Conservation (phyloP, 305 asterid genomes). For the Plantago lanceolata region DNA sequence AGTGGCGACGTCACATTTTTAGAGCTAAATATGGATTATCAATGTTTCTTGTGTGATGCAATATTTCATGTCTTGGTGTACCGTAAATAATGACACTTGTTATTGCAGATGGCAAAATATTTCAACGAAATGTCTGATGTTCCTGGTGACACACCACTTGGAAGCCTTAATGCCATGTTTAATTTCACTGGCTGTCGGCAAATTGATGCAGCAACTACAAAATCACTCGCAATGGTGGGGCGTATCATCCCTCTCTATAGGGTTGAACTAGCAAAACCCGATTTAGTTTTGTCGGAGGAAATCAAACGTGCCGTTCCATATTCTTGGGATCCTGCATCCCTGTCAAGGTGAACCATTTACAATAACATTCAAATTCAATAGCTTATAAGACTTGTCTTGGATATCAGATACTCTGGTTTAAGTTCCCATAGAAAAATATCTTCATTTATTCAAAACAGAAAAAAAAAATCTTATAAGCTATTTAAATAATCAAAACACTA, state of each 20-base stretch:
- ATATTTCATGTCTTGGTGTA: neutral
- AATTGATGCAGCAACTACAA: constrained; percentile 81
- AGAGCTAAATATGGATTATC: no score
- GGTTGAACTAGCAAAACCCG: constrained; percentile 43
- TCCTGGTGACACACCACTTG: constrained; percentile 73
- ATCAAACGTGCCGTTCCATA: constrained; percentile 83
- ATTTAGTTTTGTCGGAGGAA: constrained; percentile 60
- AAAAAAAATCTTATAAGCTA: no score
- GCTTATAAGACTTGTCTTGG: constrained; percentile 4
- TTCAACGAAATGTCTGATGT: constrained; percentile 69
- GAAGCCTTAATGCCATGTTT: constrained; percentile 95
- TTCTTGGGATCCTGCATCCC: constrained; percentile 92
- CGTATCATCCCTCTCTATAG: constrained; percentile 54
- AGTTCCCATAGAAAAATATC: neutral
- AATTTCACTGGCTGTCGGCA: constrained; percentile 94
- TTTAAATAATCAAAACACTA: no score
- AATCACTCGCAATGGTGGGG: constrained; percentile 91
- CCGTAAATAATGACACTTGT: constrained; percentile 24
- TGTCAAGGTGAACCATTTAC: constrained; percentile 66
- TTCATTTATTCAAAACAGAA: no score
- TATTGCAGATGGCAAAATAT: constrained; percentile 76
- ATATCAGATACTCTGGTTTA: neutral
- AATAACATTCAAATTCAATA: constrained; percentile 11
- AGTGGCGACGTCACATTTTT: no score
- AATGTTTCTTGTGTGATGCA: no score